Conservation (phyloP, 2,329 filamentous ascomycete genomes). For the Arachnopeziza araneosa region DNA sequence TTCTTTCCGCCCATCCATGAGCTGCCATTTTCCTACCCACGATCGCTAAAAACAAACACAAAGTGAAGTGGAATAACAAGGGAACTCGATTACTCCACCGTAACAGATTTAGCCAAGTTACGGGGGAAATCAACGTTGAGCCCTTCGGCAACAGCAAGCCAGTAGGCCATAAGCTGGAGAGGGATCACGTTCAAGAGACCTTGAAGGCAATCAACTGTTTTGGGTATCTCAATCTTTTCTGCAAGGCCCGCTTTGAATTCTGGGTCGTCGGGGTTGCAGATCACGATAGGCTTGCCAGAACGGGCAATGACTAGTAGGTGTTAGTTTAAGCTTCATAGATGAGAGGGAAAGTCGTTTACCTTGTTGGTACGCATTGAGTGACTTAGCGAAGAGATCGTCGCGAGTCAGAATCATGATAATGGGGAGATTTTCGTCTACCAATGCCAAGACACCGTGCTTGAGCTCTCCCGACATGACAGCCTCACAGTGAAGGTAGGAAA, state of each 20-base stretch:
- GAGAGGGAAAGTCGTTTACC: conserved; percentile 44
- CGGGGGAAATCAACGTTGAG: conserved; percentile 98
- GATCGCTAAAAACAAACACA: conserved; percentile 14
- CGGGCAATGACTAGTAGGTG: conserved; percentile 74
- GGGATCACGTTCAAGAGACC: conserved; percentile 97
- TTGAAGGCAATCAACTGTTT: conserved; percentile 92
- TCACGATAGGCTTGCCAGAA: conserved; percentile 93
- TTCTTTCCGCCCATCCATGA: not conserved
- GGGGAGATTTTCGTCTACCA: conserved; percentile 96
- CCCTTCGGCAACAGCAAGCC: conserved; percentile 93
- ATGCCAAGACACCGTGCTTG: conserved; percentile 95
- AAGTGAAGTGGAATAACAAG: conserved; percentile 5
- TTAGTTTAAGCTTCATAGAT: conserved; percentile 24
- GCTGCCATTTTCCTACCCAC: not conserved
- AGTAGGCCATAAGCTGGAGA: conserved; percentile 96
- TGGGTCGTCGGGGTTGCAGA: conserved; percentile 85
- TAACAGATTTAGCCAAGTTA: conserved; percentile 98
- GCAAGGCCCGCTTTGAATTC: conserved; percentile 87
- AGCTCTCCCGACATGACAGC: conserved; percentile 99
- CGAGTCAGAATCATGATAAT: conserved; percentile 99
- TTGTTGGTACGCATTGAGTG: conserved; percentile 99
- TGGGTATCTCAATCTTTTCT: conserved; percentile 95
- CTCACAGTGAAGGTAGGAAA: conserved; percentile 98
- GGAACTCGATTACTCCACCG: conserved; percentile 69
- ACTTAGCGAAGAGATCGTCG: conserved; percentile 95